phyloP scores from a whole-genome alignment of 1,284 basidiomycete species.

The Sanguinoderma infundibulare region DNA sequence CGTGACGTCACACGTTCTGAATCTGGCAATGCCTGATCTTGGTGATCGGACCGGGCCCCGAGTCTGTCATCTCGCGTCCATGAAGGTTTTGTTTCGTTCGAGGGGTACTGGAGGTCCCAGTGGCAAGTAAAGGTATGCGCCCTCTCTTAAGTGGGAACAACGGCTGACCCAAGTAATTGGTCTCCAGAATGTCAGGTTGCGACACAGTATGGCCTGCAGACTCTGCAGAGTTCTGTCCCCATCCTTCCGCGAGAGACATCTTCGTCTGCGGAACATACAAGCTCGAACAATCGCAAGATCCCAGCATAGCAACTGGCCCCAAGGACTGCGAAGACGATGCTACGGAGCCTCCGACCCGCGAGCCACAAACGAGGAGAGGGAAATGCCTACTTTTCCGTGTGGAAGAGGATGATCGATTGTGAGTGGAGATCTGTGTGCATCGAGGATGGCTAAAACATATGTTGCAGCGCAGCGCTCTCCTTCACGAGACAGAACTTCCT shows the following conservation, averaged over 20 bases:
- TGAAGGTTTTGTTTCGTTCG: neutral
- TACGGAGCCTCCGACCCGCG: constrained; percentile 6
- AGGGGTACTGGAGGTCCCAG: too few species aligned
- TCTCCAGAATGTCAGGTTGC: constrained; percentile 34
- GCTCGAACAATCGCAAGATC: constrained; percentile 49
- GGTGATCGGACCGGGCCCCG: too few species aligned
- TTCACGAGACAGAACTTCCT: constrained; percentile 75
- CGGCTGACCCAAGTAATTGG: neutral
- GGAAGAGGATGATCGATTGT: constrained; percentile 30
- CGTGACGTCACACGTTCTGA: constrained; percentile 7
- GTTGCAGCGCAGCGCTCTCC: constrained; percentile 51
- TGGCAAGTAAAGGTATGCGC: neutral
- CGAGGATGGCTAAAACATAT: neutral
- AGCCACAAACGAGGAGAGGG: constrained; percentile 52
- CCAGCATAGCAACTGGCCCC: neutral
- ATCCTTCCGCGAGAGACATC: constrained; percentile 57
- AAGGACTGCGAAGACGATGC: constrained; percentile 2
- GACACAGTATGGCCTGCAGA: constrained; percentile 90
- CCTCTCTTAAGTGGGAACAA: neutral
- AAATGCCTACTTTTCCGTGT: constrained; percentile 74
- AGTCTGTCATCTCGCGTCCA: too few species aligned
- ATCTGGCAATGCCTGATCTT: neutral
- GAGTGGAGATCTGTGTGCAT: constrained; percentile 4
- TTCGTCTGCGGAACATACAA: constrained; percentile 92
- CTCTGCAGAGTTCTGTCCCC: constrained; percentile 88